Evolutionary conservation across 768 basidiomycete species (phyloP).

Genomic region (Wakefieldia striispora): DNA sequence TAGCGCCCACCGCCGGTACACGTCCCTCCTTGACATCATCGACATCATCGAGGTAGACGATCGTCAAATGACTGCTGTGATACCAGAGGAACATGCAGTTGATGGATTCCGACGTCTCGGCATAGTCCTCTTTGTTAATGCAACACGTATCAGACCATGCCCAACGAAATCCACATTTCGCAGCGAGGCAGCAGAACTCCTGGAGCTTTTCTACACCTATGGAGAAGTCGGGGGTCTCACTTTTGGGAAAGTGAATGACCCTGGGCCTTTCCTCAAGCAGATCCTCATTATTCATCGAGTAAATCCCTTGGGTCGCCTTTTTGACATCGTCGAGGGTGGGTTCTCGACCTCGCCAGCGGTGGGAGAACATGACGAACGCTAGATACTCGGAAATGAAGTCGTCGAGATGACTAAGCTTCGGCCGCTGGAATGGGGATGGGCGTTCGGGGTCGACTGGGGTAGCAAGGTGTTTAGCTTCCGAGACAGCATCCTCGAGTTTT

Average conservation of each 20-base stretch:
- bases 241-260: not conserved
- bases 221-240: not conserved
- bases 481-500: constrained; percentile 4
- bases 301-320: constrained; percentile 13
- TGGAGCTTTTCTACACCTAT: constrained; percentile 24
- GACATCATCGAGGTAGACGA: constrained; percentile 29
- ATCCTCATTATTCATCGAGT: constrained; percentile 9
- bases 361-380: constrained; percentile 28
- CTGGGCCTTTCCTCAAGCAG: not conserved
- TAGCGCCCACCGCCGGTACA: constrained; percentile 1
- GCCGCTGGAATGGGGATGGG: not conserved
- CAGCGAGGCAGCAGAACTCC: constrained; percentile 28
- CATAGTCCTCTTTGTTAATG: constrained; percentile 23
- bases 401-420: constrained; percentile 2
- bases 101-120: constrained; percentile 28
- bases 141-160: constrained; percentile 31
- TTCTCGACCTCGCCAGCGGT: constrained; percentile 23
- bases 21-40: constrained; percentile 21
- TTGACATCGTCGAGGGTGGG: constrained; percentile 16
- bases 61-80: constrained; percentile 22
- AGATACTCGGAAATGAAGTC: constrained; percentile 19
- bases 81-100: constrained; percentile 32
- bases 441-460: not conserved
- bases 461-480: not conserved
- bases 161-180: constrained; percentile 32